These are phyloP conservation scores for Erysimum cheiranthoides DNA, from an alignment of 345 rosid genomes.

Conservation along the genomic window DNA sequence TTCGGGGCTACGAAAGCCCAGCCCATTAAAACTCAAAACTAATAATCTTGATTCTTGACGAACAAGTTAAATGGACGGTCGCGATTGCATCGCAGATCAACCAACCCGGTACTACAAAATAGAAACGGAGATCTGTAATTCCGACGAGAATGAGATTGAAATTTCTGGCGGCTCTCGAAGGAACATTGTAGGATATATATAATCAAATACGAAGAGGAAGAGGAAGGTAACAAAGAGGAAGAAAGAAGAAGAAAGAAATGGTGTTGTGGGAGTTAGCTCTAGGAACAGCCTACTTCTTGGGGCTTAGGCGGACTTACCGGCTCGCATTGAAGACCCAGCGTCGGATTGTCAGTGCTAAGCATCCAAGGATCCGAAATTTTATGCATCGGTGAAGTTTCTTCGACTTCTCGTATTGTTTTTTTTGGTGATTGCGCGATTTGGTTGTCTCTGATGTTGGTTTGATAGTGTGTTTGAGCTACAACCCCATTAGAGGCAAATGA, in stretches of 20 bases:
- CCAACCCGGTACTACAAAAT: slow-evolving; percentile 8
- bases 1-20: background rate
- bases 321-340: slow-evolving; percentile 77
- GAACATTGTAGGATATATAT: background rate
- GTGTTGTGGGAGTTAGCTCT: slow-evolving; percentile 93
- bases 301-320: slow-evolving; percentile 75
- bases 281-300: slow-evolving; percentile 86
- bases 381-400: slow-evolving; percentile 56
- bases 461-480: slow-evolving; percentile 12
- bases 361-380: slow-evolving; percentile 63
- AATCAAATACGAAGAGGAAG: slow-evolving; percentile 20
- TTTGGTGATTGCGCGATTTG: background rate
- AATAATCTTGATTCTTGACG: slow-evolving; percentile 12
- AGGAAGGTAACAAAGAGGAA: background rate
- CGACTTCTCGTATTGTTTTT: background rate
- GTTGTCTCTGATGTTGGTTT: slow-evolving; percentile 10
- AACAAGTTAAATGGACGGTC: slow-evolving; percentile 41
- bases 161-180: slow-evolving; percentile 26
- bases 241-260: slow-evolving; percentile 49
- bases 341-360: slow-evolving; percentile 57
- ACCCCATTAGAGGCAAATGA: background rate
- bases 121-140: slow-evolving; percentile 31
- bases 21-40: slow-evolving; percentile 1
- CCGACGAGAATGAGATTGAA: slow-evolving; percentile 27
- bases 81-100: slow-evolving; percentile 29